phyloP scores from a whole-genome alignment of 768 basidiomycete genomes.

The Pisolithus orientalis region DNA sequence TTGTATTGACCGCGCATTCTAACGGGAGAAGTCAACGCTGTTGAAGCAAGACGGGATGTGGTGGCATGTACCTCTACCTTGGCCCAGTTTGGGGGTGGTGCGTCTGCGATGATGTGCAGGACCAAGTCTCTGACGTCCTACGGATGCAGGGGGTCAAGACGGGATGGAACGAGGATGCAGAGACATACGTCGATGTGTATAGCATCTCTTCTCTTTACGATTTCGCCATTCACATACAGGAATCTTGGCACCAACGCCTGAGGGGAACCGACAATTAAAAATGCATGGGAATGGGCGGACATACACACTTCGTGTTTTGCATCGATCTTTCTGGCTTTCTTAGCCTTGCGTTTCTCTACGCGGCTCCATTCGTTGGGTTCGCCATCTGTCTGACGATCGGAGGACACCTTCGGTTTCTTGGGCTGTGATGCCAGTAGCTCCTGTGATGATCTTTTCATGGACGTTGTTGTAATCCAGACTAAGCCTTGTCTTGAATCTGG shows the following conservation, averaged over 20 bases:
- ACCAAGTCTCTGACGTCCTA: conserved; percentile 88
- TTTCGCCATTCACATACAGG: conserved; percentile 76
- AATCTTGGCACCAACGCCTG: conserved; percentile 50
- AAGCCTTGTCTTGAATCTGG: too few relatives aligned
- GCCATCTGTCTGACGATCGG: conserved; percentile 8
- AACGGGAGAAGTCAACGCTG: conserved; percentile 4
- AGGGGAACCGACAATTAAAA: conserved; percentile 2
- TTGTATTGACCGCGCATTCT: conserved; percentile 71
- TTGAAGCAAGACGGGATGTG: neutral
- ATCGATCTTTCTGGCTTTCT: conserved; percentile 58
- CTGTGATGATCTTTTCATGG: conserved; percentile 29
- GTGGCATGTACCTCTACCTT: conserved; percentile 61
- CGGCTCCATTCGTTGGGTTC: conserved; percentile 53
- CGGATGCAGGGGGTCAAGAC: neutral
- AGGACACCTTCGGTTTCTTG: conserved; percentile 36
- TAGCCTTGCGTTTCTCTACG: conserved; percentile 65
- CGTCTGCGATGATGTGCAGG: conserved; percentile 76
- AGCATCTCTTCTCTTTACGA: conserved; percentile 63
- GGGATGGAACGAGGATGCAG: neutral
- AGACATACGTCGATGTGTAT: conserved; percentile 73
- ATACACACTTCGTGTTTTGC: conserved; percentile 54
- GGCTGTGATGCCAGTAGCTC: conserved; percentile 11
- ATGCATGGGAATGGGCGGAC: neutral
- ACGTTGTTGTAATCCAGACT: too few relatives aligned
- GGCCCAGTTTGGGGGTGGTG: conserved; percentile 83